Base-by-base conservation (phyloP, 129 eudicot genomes). In the Cynara cardunculus region DNA sequence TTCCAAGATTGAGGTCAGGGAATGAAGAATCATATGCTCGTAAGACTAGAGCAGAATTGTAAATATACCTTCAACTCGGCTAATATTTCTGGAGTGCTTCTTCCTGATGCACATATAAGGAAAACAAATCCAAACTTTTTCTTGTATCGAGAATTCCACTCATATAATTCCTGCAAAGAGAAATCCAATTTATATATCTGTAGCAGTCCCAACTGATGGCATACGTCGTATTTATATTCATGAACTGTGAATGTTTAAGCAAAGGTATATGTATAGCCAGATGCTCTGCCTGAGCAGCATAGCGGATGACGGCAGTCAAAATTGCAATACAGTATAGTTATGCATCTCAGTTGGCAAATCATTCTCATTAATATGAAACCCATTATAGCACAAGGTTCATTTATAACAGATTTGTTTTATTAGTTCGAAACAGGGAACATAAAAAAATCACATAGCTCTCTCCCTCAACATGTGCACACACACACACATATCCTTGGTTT, bases 91-190 rank as follows among this genome's bases (percentile, higher is more conserved):
- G 95, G 93, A 62, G 98, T 83, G 78, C 88, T 96, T 80, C 97
- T 87, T 46, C 98, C 98, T 35, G 98, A 90, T 73, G 98, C 99
- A 91, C 86, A 92, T 73, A 93, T 93, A 31, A 96, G 84, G 75
- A 96, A 96, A 77, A 96, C 90, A 87, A 91, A 93, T 46, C 99
- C 99, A 85, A 96, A 96, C 81, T 92, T 96, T 78, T 87, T 75
- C 81, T 68, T 81, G 71, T 96, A 96, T 22, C 76, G 87, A 41
- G 84, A 79, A 83, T 91, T 96, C 97, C 97, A 91, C 18, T 92
- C 93, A 65, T 85, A 73, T 14, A 96, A 80, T 78, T 96, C 99
- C 99, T 96, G 90, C 32, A 81, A 19, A 53, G 31, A 69, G 19
- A 61, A 39, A 44, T 21, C 30, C 25, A 39, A 41, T 13, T 74